Conservation (phyloP, 129 eudicot genomes). For the Tagetes erecta region DNA sequence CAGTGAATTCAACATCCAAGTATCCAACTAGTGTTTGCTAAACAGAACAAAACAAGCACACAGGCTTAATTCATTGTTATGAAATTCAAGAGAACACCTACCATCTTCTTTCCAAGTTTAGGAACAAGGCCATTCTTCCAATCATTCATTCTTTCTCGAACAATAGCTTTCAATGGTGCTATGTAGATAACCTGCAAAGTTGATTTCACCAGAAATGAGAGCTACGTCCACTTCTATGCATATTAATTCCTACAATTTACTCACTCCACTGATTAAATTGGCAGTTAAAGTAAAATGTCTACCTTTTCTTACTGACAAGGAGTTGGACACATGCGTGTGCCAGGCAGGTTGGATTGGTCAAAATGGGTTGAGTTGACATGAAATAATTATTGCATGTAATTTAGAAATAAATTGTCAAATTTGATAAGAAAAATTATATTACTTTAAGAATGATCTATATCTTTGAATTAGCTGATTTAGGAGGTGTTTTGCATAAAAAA, state of each 20-base stretch:
- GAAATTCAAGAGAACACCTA: constrained; percentile 8
- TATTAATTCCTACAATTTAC: constrained; percentile 6
- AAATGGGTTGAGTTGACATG: background rate
- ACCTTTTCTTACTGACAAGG: background rate
- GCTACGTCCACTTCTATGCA: background rate
- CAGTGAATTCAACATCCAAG: constrained; percentile 5
- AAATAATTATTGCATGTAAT: background rate
- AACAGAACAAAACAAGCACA: constrained; percentile 17
- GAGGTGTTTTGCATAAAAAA: background rate
- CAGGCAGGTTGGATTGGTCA: background rate
- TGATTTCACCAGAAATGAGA: constrained; percentile 18
- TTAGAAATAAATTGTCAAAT: background rate
- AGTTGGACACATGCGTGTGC: background rate
- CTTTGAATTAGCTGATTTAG: background rate
- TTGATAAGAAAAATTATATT: background rate
- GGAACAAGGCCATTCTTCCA: constrained; percentile 92
- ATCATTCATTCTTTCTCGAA: constrained; percentile 95
- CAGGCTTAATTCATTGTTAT: constrained; percentile 1
- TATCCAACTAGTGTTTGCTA: constrained; percentile 2
- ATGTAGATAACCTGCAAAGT: constrained; percentile 80
- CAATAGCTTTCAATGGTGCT: constrained; percentile 98
- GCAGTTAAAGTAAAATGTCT: constrained; percentile 12
- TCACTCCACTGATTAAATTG: background rate
- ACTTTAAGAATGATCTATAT: background rate
- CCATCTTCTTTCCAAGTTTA: constrained; percentile 94